Evolutionary conservation across 2,329 filamentous ascomycete genomes (phyloP).

Genomic region (Penicillium frequentans): DNA sequence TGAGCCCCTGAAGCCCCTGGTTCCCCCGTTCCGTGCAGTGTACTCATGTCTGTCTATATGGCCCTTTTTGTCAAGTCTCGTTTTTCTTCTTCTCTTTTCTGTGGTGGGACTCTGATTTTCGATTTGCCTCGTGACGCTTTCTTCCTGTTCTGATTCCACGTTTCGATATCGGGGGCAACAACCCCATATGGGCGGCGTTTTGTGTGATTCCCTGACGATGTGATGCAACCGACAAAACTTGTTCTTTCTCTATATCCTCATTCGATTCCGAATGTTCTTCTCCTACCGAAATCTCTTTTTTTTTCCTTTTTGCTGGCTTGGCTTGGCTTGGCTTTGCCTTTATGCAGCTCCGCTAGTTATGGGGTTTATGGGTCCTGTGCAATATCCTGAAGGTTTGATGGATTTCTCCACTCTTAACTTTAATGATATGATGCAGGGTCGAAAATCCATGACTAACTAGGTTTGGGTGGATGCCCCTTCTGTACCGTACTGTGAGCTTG

Average conservation of each 20-base stretch:
- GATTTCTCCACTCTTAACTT: slow-evolving; percentile 1
- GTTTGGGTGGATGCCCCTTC: not conserved
- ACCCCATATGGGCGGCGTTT: slow-evolving; percentile 17
- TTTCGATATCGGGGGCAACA: slow-evolving; percentile 8
- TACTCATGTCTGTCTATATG: slow-evolving; percentile 12
- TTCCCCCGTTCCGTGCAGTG: not conserved
- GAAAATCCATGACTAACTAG: not conserved
- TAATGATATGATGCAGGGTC: not conserved
- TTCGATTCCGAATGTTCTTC: not conserved
- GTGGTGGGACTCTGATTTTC: slow-evolving; percentile 7
- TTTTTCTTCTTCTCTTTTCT: slow-evolving; percentile 4
- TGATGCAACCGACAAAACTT: slow-evolving; percentile 20
- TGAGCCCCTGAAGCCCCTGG: not conserved
- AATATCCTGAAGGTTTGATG: slow-evolving; percentile 1
- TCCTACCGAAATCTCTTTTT: not conserved
- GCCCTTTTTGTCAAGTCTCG: not conserved
- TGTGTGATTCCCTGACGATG: slow-evolving; percentile 23
- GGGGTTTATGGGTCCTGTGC: not conserved
- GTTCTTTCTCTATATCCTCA: slow-evolving; percentile 1
- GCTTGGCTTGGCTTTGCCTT: not conserved
- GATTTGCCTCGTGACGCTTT: not conserved
- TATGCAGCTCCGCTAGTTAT: not conserved
- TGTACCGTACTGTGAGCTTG: not conserved
- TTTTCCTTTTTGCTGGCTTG: not conserved
- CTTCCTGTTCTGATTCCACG: not conserved